Base-by-base conservation (phyloP, 371 early-diverging fungal genomes). In the Rhizopus sp. region DNA sequence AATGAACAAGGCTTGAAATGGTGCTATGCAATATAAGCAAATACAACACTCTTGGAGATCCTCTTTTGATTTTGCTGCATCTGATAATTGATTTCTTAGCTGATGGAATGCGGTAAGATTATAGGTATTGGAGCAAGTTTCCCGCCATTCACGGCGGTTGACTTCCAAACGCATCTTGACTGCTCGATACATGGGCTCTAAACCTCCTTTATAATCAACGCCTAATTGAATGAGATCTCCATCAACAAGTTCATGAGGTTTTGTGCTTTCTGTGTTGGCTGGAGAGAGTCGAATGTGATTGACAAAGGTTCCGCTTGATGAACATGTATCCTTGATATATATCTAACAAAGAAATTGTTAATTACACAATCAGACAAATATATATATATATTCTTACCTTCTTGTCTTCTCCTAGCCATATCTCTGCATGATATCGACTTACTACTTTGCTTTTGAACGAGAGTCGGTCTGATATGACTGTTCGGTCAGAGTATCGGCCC, bases 1-100 rank as follows among this genome's bases (percentile, higher is more conserved):
- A 35, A 96, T 83, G 66, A 97, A 97, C 52, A 97, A 83, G 8
- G 97, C 94, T 75, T 96, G 97, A 75, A 89, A 90, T n/a, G 94
- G 93, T 4, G 87, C 89, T 62, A 96, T 93, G 46, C 90, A 82
- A 66, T 90, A 92, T 44, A 97, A 82, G 78, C 99, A 98, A 62
- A 98, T 98, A 73, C 97, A 97, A 73, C 99, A 98, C 66, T 98
- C 99, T 63, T 78, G 82, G 39, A 76, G 68, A 34, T 73, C 68
- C 50, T 59, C 58, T 37, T 31, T 34, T 33, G 45, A 23, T 46
- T 37, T 40, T 30, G 32, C 16, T 34, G 41, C 49, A 39, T 45
- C 55, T 7, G 16, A 31, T 3, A 53, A 48, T 29, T 56, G 53
- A 23, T 55, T 37, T 33, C 39, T 40, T 29, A 62, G 29, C 32